Evolutionary conservation across 495 filamentous ascomycete species (phyloP).

Genomic region (Chaetomidium leptoderma): DNA sequence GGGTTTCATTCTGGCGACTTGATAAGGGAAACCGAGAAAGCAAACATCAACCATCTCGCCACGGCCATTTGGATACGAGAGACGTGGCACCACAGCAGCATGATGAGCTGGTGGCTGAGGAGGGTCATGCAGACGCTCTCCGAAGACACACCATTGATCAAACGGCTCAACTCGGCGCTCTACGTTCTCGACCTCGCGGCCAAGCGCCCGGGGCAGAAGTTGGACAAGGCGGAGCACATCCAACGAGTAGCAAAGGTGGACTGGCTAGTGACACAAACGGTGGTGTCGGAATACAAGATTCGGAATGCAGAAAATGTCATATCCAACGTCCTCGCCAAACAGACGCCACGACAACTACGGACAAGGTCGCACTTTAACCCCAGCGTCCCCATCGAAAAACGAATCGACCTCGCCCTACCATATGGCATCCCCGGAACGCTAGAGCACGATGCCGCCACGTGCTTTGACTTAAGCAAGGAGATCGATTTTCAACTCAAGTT

Average conservation of each 20-base stretch:
- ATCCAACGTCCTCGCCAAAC: not conserved
- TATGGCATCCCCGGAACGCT: not conserved
- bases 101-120: not conserved
- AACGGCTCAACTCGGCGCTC: slow-evolving; percentile 4
- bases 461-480: slow-evolving; percentile 4
- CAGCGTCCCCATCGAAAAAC: not conserved
- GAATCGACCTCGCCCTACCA: not conserved
- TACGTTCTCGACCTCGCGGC: not conserved
- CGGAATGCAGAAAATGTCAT: not conserved
- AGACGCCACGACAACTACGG: slow-evolving; percentile 2
- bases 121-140: not conserved
- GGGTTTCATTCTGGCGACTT: not conserved
- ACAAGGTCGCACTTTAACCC: not conserved
- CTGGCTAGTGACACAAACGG: slow-evolving; percentile 8
- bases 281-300: not conserved
- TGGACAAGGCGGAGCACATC: not conserved
- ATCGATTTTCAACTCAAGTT: slow-evolving; percentile 2
- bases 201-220: not conserved
- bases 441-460: not conserved
- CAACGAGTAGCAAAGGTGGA: slow-evolving; percentile 4
- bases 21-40: not conserved
- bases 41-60: slow-evolving; percentile 13
- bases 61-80: slow-evolving; percentile 21
- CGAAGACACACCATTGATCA: not conserved
- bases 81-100: not conserved